Percentiles rank a stretch among this genome's conserved stretches.
Evolutionary conservation across 257 asterid genomes (phyloP).

Genomic region (Catharanthus roseus): DNA sequence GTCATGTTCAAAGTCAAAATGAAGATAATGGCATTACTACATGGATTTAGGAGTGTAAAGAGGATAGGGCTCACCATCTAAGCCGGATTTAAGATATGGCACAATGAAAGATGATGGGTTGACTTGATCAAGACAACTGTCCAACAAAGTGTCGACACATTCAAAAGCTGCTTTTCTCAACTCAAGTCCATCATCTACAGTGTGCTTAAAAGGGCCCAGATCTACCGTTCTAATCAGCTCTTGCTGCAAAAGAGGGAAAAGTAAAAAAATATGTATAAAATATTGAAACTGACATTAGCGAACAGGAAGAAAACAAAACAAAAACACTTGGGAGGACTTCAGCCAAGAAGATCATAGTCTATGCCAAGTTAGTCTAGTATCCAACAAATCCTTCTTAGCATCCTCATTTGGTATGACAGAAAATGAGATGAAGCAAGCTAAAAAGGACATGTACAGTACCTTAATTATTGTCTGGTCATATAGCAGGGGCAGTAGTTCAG

Average conservation of each 20-base stretch:
- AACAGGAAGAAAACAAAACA: not conserved
- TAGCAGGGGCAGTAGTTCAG: slow-evolving; percentile 85
- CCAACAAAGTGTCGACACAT: slow-evolving; percentile 95
- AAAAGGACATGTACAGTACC: slow-evolving; percentile 29
- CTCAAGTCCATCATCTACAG: slow-evolving; percentile 99
- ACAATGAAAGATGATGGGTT: slow-evolving; percentile 96
- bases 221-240: slow-evolving; percentile 99
- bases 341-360: not conserved
- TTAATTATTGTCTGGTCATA: slow-evolving; percentile 92
- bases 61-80: slow-evolving; percentile 61
- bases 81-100: slow-evolving; percentile 89
- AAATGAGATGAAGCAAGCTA: not conserved
- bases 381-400: not conserved
- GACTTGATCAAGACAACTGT: slow-evolving; percentile 94
- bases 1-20: not conserved
- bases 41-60: not conserved
- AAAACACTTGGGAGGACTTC: not conserved
- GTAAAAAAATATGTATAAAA: slow-evolving; percentile 12
- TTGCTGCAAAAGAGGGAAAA: slow-evolving; percentile 54
- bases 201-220: slow-evolving; percentile 98
- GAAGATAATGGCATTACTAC: not conserved
- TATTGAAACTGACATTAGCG: slow-evolving; percentile 2
- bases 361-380: not conserved
- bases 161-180: slow-evolving; percentile 98
- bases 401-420: not conserved